These are phyloP conservation scores for Niveomyces coronatus DNA, from an alignment of 2,329 filamentous ascomycete species.

Conservation along the genomic window DNA sequence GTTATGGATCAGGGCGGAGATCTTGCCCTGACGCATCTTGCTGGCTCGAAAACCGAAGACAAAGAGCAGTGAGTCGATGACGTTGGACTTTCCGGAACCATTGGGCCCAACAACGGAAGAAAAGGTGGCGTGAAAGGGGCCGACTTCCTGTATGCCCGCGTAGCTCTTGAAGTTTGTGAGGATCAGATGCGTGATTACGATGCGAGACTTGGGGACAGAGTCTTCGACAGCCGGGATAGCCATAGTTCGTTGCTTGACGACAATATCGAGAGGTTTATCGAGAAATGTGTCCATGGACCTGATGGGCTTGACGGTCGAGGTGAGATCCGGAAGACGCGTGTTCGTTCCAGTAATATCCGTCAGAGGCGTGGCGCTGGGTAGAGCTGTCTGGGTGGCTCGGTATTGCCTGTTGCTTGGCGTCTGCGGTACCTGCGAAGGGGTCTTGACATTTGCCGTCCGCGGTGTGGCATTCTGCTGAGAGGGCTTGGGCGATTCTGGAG, in stretches of 20 bases:
- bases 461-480: conserved; percentile 21
- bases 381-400: conserved; percentile 44
- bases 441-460: conserved; percentile 28
- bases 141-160: conserved; percentile 87
- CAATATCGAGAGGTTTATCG: conserved; percentile 88
- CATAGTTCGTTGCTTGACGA: conserved; percentile 72
- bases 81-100: conserved; percentile 96
- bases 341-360: conserved; percentile 68
- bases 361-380: conserved; percentile 47
- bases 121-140: conserved; percentile 93
- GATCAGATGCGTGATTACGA: conserved; percentile 85
- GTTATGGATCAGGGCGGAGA: conserved; percentile 95
- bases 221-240: conserved; percentile 61
- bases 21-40: conserved; percentile 98
- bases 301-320: conserved; percentile 53
- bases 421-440: conserved; percentile 28
- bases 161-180: conserved; percentile 99
- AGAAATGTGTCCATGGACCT: conserved; percentile 67
- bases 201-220: conserved; percentile 67
- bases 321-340: conserved; percentile 19
- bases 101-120: conserved; percentile 97
- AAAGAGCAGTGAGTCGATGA: conserved; percentile 94
- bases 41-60: conserved; percentile 99
- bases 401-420: conserved; percentile 45
- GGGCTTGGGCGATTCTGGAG: conserved; percentile 18